Evolutionary conservation across 768 basidiomycete genomes (phyloP), one percentile per base, ranked within the genome.

Genomic region (Lactarius sp.): DNA sequence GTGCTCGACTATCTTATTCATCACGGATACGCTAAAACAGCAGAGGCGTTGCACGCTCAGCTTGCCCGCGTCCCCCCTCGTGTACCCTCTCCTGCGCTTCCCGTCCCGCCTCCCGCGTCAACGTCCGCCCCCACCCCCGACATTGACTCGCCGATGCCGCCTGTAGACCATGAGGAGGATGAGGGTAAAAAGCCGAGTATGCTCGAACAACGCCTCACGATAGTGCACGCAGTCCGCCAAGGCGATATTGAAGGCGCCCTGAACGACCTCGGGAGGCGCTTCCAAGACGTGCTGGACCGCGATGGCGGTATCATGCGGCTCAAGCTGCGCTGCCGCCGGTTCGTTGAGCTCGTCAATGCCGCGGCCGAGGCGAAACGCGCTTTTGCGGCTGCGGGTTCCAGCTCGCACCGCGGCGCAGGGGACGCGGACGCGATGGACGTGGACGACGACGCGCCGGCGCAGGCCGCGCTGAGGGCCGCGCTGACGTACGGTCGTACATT

Each of bases 281-380:
- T 86, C 71, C 86, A 90, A 0, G 69, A 74, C 4, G 90, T 87
- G 6, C 76, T 94, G 27, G 81, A 81, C 62, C 81, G 81, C 33
- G 86, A 91, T 59, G 80, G 82, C 44, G 86, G 86, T 9, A 76
- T 90, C 16, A 81, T 94, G 75, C 74, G 82, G n/a, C 90, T 94
- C 78, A 90, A 89, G 73, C 74, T 95, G 68, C 83, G 87, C 31
- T 92, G 91, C 75, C 81, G 91, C 69, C 90, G 88, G 74, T 92
- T 94, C 69, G 85, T 94, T 51, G 92, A 94, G 73, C 80, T 92
- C 34, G 60, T 61, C 54, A 59, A 68, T 42, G 66, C 53, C 46
- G 66, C 64, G 8, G 68, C 65, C 39, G 66, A 51, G 54, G 63
- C 37, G 61, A 68, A 55, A 56, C 61, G 66, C 44, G 58, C 60